Percentiles rank a stretch among this genome's conserved stretches.
Evolutionary conservation across 2,329 filamentous ascomycete species (phyloP).

Genomic region (Rutstroemia sydowiana): DNA sequence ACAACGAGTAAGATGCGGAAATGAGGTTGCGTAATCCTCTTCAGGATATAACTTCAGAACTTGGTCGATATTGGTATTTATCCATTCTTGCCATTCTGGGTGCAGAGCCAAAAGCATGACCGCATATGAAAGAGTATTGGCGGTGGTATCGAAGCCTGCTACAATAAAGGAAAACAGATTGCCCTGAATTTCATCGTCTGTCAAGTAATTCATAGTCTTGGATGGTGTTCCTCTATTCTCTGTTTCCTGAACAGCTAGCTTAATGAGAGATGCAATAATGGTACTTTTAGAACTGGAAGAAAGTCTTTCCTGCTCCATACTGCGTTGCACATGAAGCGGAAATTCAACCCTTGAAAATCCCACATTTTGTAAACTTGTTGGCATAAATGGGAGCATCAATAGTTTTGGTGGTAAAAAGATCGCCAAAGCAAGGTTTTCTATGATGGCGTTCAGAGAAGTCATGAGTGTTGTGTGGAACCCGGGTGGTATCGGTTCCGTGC

Average conservation of each 20-base stretch:
- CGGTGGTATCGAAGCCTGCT: constrained; percentile 30
- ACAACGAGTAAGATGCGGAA: constrained; percentile 37
- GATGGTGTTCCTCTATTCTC: not conserved
- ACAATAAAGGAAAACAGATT: constrained; percentile 30
- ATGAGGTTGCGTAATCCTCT: constrained; percentile 33
- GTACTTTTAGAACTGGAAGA: not conserved
- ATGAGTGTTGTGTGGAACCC: not conserved
- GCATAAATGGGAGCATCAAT: not conserved
- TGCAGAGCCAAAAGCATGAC: constrained; percentile 22
- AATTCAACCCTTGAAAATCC: not conserved
- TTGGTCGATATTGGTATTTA: constrained; percentile 18
- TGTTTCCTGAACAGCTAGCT: not conserved
- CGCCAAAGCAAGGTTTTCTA: not conserved
- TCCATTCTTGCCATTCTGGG: constrained; percentile 16
- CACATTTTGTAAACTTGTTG: not conserved
- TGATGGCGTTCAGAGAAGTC: not conserved
- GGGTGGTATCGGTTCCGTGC: too few relatives aligned
- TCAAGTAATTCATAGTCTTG: constrained; percentile 18
- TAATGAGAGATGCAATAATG: not conserved
- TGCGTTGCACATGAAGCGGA: not conserved
- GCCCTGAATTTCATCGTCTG: constrained; percentile 29
- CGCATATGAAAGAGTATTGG: constrained; percentile 24
- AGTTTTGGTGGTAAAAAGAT: not conserved
- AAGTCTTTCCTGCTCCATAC: not conserved
- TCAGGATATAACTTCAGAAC: constrained; percentile 19